Conservation (phyloP, 2,329 filamentous ascomycete species). For the Bretziella fagacearum region DNA sequence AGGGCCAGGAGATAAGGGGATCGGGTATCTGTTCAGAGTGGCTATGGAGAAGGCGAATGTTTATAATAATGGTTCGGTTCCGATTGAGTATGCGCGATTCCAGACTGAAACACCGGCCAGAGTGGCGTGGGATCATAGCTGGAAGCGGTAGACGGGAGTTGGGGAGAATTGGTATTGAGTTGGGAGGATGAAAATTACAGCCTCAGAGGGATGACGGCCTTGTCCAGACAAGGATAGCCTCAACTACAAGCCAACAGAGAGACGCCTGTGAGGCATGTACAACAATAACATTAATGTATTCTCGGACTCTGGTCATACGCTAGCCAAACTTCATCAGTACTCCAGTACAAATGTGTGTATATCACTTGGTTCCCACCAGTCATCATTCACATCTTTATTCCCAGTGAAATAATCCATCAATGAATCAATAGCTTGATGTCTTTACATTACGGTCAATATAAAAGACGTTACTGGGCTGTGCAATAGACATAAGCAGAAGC, state of each 20-base stretch:
- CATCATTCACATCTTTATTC: background rate
- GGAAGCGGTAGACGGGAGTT: conserved; percentile 43
- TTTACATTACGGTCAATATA: no score
- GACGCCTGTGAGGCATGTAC: background rate
- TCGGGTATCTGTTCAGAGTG: conserved; percentile 65
- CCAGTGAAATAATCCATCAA: no score
- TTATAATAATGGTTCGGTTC: conserved; percentile 54
- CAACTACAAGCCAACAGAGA: background rate
- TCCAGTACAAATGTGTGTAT: background rate
- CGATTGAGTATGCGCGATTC: conserved; percentile 76
- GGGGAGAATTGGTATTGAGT: background rate
- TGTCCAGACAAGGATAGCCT: background rate
- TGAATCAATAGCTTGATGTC: no score
- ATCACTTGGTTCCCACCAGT: background rate
- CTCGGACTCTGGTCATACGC: no score
- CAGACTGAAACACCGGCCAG: conserved; percentile 69
- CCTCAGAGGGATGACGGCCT: background rate
- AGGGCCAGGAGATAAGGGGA: conserved; percentile 38
- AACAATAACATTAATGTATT: conserved; percentile 2
- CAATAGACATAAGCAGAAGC: background rate
- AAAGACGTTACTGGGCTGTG: no score
- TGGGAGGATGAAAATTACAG: background rate
- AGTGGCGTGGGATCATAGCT: conserved; percentile 82
- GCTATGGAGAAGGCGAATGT: conserved; percentile 85
- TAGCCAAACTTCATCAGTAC: no score